Evolutionary conservation across 306 rosid genomes (phyloP), one percentile per base, ranked within the genome.

Genomic region (Elaeagnus macrophylla): DNA sequence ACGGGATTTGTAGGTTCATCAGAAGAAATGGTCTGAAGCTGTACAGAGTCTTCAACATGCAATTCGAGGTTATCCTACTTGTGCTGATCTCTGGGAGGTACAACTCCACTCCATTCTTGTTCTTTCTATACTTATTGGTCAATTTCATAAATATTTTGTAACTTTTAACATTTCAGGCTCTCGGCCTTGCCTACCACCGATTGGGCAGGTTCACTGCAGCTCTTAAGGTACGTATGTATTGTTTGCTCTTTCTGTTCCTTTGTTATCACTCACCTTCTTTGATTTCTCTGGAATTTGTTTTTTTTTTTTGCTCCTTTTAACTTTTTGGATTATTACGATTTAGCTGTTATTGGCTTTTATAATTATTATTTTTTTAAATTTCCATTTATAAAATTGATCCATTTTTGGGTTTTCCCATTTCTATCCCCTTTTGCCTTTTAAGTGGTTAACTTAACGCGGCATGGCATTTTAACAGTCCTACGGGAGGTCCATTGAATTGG

Each of bases 151-250:
- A 13, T 63, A 7, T 42, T 10, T 32, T 39, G 9, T 16, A 16
- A 16, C 43, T 13, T 12, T 60, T 61, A 25, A 25, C 2, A 35
- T 36, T 72, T 16, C 64, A 85, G 97, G 87, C 94, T 64, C 67
- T 90, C 67, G 97, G 95, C 45, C 95, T 90, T 77, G 90, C 97
- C 53, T 90, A 90, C 68, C 90, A 84, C 65, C 83, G 95, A 12
- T 74, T 90, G 32, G 95, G 95, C 59, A 76, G 95, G 82, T 86
- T 79, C 71, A 83, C 95, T 48, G 97, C 97, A 11, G 95, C 97
- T 39, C 43, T 81, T 10, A 90, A 90, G 97, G 97, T 84, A 64
- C 37, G n/a, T 15, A 53, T 20, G 9, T 40, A 41, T 12, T 12
- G 1, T 39, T 16, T 9, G 7, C 59, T 12, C 35, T 19, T 1